Evolutionary conservation across 805 yeast genomes (phyloP), one percentile per base, ranked within the genome.

Genomic region (Kluyveromyces wickerhamii): DNA sequence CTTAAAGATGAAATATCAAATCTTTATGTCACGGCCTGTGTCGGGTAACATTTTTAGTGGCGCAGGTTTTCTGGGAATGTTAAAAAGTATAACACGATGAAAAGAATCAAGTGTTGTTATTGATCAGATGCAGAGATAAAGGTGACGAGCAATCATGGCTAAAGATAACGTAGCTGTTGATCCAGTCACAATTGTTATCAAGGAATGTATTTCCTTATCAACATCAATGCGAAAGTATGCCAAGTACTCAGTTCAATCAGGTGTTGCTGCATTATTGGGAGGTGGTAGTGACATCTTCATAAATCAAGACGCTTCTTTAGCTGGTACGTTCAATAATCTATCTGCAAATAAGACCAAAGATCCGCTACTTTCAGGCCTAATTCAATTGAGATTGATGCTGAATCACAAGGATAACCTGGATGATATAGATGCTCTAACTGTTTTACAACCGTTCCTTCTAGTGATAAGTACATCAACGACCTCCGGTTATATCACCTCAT

Each of bases 191-290:
- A 74, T 89, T 46, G 81, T 86, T 44, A 77, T 86, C 41, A 82
- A 83, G 52, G 97, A 92, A 63, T 86, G 96, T 57, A 81, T 85
- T 51, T 70, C 79, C 38, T 72, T 92, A 34, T 75, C 89, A 13
- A 79, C 94, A 13, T 87, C 92, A 15, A 86, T 92, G 94, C 69
- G 96, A 36, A 87, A 86, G 52, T 70, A 83, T 43, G 74, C 87
- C 52, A 75, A 83, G 43, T 80, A 81, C 45, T 72, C 81, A 51
- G 51, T 57, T 2, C 62, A 57, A 27, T 81, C 80, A 33, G 85
- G 87, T 2, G 92, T 88, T 24, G 89, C 96, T 7, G 85, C 94
- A 5, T 74, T 89, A 20, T 65, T 89, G 29, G 82, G 92, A 2
- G 77, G 82, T 4, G 70, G 77, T 7, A 51, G 59, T 30, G 68